These are phyloP conservation scores for Friedmanniomyces endolithicus DNA, from an alignment of 495 filamentous ascomycete genomes.

Conservation along the genomic window DNA sequence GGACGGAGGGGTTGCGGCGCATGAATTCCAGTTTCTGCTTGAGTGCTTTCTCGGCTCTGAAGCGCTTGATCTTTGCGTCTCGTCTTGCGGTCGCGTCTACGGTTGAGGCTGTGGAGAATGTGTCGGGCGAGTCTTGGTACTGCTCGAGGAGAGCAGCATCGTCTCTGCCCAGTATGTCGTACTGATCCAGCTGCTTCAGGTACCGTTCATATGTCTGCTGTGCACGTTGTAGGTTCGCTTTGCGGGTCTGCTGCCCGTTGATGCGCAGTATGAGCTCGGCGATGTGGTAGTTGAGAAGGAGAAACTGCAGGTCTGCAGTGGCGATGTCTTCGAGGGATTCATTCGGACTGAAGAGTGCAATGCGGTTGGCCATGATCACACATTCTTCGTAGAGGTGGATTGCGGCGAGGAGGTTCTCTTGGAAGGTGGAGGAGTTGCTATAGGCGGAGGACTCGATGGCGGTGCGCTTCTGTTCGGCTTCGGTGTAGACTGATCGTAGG, in stretches of 20 bases:
- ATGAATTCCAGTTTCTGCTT: slow-evolving; percentile 71
- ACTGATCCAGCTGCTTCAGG: slow-evolving; percentile 61
- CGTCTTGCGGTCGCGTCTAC: slow-evolving; percentile 61
- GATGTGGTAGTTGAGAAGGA: slow-evolving; percentile 54
- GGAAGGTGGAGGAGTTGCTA: slow-evolving; percentile 48
- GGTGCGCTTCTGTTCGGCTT: slow-evolving; percentile 44
- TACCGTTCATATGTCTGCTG: slow-evolving; percentile 62
- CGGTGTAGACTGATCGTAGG: slow-evolving; percentile 44
- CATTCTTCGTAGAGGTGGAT: slow-evolving; percentile 62
- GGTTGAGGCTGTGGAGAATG: slow-evolving; percentile 56
- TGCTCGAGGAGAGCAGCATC: slow-evolving; percentile 61
- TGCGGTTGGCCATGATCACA: slow-evolving; percentile 49
- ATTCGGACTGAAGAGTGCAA: slow-evolving; percentile 81
- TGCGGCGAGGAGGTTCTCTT: slow-evolving; percentile 51
- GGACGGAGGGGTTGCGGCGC: slow-evolving; percentile 43
- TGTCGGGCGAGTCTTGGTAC: slow-evolving; percentile 52
- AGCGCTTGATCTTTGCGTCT: slow-evolving; percentile 73
- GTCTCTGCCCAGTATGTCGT: slow-evolving; percentile 52
- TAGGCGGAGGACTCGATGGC: slow-evolving; percentile 35
- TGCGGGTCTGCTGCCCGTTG: slow-evolving; percentile 44
- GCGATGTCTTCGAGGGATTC: slow-evolving; percentile 80
- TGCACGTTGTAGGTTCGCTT: slow-evolving; percentile 47
- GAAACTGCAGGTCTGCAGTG: slow-evolving; percentile 67
- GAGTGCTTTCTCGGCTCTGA: slow-evolving; percentile 73
- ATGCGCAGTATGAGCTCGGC: slow-evolving; percentile 53